phyloP scores from a whole-genome alignment of 164 flowering plant genomes.

The Protea cynaroides region DNA sequence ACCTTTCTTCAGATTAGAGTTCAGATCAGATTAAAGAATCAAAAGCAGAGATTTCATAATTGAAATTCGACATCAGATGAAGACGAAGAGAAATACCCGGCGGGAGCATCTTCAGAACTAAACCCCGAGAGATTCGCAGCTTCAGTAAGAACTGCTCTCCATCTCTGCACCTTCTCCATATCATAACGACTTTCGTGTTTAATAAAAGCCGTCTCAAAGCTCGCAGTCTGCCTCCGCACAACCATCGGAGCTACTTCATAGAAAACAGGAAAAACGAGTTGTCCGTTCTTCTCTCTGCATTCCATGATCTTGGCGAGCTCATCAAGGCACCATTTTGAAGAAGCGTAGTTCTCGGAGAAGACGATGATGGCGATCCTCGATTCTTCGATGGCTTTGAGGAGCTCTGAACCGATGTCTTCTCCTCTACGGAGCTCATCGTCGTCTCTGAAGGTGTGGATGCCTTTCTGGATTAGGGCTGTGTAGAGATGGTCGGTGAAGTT shows the following conservation, averaged over 20 bases:
- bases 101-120: too few relatives aligned
- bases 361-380: constrained; percentile 10
- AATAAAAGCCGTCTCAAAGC: neutral
- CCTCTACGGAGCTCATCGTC: constrained; percentile 9
- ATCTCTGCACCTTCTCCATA: constrained; percentile 10
- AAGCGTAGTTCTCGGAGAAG: constrained; percentile 15
- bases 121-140: constrained; percentile 17
- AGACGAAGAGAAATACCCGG: too few relatives aligned
- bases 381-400: constrained; percentile 10
- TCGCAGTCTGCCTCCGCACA: constrained; percentile 13
- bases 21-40: too few relatives aligned
- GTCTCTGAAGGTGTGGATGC: constrained; percentile 13
- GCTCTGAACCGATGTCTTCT: constrained; percentile 2
- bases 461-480: neutral
- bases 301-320: constrained; percentile 17
- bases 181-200: neutral
- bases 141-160: constrained; percentile 30
- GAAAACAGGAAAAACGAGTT: constrained; percentile 18
- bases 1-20: too few relatives aligned
- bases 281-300: neutral
- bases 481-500: neutral
- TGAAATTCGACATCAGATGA: too few relatives aligned
- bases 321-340: constrained; percentile 18
- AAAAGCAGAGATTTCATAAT: too few relatives aligned
- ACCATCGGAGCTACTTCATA: constrained; percentile 16